Percentiles rank a stretch among this genome's conserved stretches.
Conservation (phyloP, 2,329 filamentous ascomycete species). For the Colletotrichum lindemuthianum region DNA sequence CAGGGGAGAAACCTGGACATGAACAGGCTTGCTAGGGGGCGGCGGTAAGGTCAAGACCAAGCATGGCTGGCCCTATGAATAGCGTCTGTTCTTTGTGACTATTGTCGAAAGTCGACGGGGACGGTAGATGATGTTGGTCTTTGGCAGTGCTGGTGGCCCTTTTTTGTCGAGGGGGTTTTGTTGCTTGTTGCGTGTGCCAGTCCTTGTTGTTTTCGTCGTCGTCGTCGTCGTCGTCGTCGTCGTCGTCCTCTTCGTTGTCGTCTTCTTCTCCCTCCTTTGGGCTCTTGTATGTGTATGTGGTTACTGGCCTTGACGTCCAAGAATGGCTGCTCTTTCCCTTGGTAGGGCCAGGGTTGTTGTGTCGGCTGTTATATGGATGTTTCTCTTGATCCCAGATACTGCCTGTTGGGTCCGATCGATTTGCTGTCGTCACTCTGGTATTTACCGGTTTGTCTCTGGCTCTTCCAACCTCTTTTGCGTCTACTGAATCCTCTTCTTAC, state of each 20-base stretch:
- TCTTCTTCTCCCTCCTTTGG: background rate
- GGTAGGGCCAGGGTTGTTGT: background rate
- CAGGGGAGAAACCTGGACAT: background rate
- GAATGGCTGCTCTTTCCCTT: background rate
- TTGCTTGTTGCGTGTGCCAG: background rate
- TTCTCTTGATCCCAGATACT: slow-evolving; percentile 1
- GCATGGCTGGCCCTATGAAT: slow-evolving; percentile 28
- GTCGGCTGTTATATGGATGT: slow-evolving; percentile 4
- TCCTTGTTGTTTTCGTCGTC: background rate
- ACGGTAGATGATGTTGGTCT: background rate
- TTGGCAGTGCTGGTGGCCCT: background rate
- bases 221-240: background rate
- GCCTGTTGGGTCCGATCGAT: no score
- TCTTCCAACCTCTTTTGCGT: no score
- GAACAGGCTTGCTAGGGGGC: slow-evolving; percentile 19
- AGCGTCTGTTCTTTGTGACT: slow-evolving; percentile 16
- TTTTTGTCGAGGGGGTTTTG: background rate
- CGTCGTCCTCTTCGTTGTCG: slow-evolving; percentile 4
- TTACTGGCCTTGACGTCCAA: background rate
- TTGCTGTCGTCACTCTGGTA: no score
- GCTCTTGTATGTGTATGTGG: background rate
- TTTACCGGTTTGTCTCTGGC: no score
- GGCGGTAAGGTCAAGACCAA: slow-evolving; percentile 12
- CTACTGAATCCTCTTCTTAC: no score
- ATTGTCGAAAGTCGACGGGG: background rate